phyloP scores from a whole-genome alignment of 805 yeast species.

The Ogataea angusta region DNA sequence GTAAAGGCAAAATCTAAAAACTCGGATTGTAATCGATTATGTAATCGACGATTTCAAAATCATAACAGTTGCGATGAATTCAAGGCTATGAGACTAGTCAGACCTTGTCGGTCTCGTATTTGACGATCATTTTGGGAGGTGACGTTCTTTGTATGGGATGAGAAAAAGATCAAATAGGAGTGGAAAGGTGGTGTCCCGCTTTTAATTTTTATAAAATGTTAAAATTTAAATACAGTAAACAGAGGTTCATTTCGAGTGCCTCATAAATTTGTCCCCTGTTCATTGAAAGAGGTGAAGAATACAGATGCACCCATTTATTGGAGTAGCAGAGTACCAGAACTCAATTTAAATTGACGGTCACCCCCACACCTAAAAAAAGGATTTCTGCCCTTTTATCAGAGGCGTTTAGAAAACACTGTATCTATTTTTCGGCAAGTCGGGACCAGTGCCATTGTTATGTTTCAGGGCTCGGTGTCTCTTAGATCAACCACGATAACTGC shows the following conservation, averaged over 20 bases:
- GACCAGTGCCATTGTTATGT: constrained; percentile 5
- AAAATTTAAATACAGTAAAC: too few species aligned
- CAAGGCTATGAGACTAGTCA: too few species aligned
- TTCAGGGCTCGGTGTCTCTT: constrained; percentile 16
- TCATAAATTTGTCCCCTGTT: too few species aligned
- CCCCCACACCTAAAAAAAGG: not conserved
- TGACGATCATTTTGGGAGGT: not conserved
- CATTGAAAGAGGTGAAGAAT: too few species aligned
- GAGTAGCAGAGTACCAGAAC: too few species aligned
- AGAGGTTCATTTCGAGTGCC: too few species aligned
- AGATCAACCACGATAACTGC: constrained; percentile 13
- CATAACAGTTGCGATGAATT: not conserved
- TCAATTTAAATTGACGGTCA: not conserved
- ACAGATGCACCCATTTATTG: too few species aligned
- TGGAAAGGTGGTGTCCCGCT: too few species aligned
- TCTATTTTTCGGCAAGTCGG: not conserved
- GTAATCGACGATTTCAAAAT: not conserved
- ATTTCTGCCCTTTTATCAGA: not conserved
- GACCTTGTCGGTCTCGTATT: too few species aligned
- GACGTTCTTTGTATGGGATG: not conserved
- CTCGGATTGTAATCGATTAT: not conserved
- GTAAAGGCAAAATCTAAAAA: constrained; percentile 11
- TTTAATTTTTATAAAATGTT: too few species aligned
- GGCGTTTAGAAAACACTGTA: not conserved
- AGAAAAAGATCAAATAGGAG: too few species aligned